Evolutionary conservation across 2,329 filamentous ascomycete species (phyloP).

Genomic region (Verticillium dahliae): DNA sequence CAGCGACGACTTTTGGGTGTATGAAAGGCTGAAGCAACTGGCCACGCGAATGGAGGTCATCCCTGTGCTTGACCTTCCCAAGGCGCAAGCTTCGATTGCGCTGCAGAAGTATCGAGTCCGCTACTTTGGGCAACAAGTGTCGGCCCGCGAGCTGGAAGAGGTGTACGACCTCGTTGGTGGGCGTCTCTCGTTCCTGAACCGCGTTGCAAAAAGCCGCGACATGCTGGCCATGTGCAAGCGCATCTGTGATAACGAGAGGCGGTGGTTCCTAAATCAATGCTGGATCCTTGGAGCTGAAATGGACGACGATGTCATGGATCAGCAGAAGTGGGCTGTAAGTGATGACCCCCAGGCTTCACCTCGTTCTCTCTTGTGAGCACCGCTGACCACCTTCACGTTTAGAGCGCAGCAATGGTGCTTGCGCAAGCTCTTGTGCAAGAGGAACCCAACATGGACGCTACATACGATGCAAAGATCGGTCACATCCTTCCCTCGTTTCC

Average conservation of each 20-base stretch:
- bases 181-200: slow-evolving; percentile 78
- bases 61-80: slow-evolving; percentile 76
- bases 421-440: slow-evolving; percentile 85
- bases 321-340: slow-evolving; percentile 89
- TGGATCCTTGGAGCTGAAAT: slow-evolving; percentile 67
- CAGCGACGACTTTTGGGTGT: slow-evolving; percentile 97
- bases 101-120: slow-evolving; percentile 73
- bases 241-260: slow-evolving; percentile 63
- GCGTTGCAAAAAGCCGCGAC: slow-evolving; percentile 78
- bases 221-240: slow-evolving; percentile 76
- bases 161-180: slow-evolving; percentile 87
- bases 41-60: slow-evolving; percentile 94
- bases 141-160: slow-evolving; percentile 55
- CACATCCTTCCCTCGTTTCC: slow-evolving; percentile 28
- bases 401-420: slow-evolving; percentile 89
- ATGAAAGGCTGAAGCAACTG: slow-evolving; percentile 86
- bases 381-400: background rate
- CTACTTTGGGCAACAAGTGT: slow-evolving; percentile 61
- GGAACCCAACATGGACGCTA: slow-evolving; percentile 48
- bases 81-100: slow-evolving; percentile 68
- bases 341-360: background rate
- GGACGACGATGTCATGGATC: slow-evolving; percentile 98
- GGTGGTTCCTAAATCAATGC: slow-evolving; percentile 72
- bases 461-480: slow-evolving; percentile 8
- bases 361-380: background rate